These are phyloP conservation scores for Tetracentron sinense DNA, from an alignment of 164 flowering plant genomes.

Conservation along the genomic window DNA sequence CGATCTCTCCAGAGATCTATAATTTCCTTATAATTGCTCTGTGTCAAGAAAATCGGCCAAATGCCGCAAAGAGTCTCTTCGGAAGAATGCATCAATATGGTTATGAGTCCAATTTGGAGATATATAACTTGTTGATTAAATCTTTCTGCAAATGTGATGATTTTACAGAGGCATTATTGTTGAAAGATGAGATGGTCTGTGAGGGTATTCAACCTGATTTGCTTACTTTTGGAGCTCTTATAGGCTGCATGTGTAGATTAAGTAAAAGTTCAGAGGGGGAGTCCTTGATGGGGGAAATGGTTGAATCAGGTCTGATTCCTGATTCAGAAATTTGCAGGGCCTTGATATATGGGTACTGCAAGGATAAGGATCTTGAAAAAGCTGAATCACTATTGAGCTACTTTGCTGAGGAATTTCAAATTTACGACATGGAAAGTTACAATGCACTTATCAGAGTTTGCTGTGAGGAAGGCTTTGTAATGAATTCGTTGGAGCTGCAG, in stretches of 20 bases:
- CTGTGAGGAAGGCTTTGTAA: conserved; percentile 42
- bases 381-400: conserved; percentile 53
- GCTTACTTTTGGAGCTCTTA: conserved; percentile 46
- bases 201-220: conserved; percentile 38
- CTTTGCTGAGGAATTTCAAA: conserved; percentile 48
- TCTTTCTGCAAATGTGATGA: conserved; percentile 45
- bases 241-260: conserved; percentile 49
- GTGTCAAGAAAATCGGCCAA: conserved; percentile 56
- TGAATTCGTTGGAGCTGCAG: conserved; percentile 54
- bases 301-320: conserved; percentile 42
- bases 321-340: conserved; percentile 51
- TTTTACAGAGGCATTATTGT: conserved; percentile 43
- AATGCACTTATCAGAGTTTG: conserved; percentile 38
- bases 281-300: conserved; percentile 58
- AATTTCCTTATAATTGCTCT: conserved; percentile 42
- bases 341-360: conserved; percentile 57
- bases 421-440: conserved; percentile 56
- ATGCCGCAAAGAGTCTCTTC: conserved; percentile 70
- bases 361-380: conserved; percentile 38
- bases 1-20: conserved; percentile 39
- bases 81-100: conserved; percentile 42
- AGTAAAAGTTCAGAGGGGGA: conserved; percentile 49
- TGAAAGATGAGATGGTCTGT: conserved; percentile 51
- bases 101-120: conserved; percentile 31
- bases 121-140: conserved; percentile 44